Conservation (phyloP, 2,329 filamentous ascomycete genomes). For the Xylaria sp. region DNA sequence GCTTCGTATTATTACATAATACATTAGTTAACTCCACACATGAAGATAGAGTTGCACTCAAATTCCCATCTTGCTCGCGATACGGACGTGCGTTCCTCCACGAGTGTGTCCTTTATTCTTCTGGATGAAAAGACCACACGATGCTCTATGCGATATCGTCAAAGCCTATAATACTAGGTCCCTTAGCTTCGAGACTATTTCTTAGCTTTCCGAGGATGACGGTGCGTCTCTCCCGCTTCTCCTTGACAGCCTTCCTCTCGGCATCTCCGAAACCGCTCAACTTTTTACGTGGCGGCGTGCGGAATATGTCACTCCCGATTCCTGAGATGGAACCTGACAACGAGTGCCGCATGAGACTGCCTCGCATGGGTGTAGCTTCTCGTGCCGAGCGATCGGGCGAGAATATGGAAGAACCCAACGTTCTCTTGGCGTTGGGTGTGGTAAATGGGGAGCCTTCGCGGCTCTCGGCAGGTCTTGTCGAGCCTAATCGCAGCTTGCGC, state of each 20-base stretch:
- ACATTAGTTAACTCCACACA: constrained; percentile 10
- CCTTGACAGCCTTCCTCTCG: constrained; percentile 63
- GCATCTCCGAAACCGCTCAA: constrained; percentile 64
- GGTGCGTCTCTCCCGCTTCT: constrained; percentile 58
- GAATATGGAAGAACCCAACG: constrained; percentile 37
- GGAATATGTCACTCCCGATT: constrained; percentile 38
- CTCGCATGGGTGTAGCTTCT: constrained; percentile 44
- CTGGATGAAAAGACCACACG: background rate
- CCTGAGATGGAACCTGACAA: constrained; percentile 50
- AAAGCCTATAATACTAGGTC: constrained; percentile 56
- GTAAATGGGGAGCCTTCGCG: constrained; percentile 50
- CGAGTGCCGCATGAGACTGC: constrained; percentile 48
- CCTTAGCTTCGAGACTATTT: constrained; percentile 54
- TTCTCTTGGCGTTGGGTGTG: constrained; percentile 43
- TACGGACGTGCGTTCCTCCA: background rate
- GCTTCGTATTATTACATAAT: constrained; percentile 8
- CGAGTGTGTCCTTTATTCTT: background rate
- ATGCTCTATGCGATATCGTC: constrained; percentile 52
- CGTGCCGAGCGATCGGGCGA: constrained; percentile 48
- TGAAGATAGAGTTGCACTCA: background rate
- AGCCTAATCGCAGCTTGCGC: constrained; percentile 68
- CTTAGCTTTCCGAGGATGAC: constrained; percentile 59
- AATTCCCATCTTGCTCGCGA: background rate
- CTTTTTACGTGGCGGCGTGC: constrained; percentile 64
- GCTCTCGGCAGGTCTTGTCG: constrained; percentile 50